Evolutionary conservation across 2,329 filamentous ascomycete genomes (phyloP).

Genomic region (Macroventuria anomochaeta): DNA sequence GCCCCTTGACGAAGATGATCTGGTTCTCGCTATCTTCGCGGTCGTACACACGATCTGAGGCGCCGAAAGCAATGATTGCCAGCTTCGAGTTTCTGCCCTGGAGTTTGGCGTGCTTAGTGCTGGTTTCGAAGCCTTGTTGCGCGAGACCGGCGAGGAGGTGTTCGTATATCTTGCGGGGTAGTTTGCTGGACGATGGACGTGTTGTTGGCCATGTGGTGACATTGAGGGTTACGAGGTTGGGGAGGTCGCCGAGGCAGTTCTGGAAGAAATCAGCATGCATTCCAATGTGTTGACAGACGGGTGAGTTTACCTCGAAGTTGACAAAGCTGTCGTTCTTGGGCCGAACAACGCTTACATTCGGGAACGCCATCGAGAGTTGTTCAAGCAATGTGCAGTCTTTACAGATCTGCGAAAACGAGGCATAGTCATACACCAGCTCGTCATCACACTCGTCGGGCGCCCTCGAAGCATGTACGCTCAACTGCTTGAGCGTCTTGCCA

Average conservation of each 20-base stretch:
- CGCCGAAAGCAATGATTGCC: constrained; percentile 55
- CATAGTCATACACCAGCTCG: constrained; percentile 53
- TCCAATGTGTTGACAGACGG: background rate
- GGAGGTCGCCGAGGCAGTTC: constrained; percentile 48
- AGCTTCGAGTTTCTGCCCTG: constrained; percentile 46
- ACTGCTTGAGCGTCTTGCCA: constrained; percentile 52
- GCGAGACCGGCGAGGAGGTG: constrained; percentile 52
- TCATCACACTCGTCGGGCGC: constrained; percentile 48
- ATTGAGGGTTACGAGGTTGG: constrained; percentile 54
- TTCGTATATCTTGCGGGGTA: constrained; percentile 55
- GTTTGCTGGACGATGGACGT: constrained; percentile 47
- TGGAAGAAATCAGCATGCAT: constrained; percentile 19
- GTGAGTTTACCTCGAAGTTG: constrained; percentile 48
- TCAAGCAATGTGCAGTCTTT: constrained; percentile 53
- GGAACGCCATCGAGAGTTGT: constrained; percentile 57
- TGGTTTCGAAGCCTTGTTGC: constrained; percentile 47
- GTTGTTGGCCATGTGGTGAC: constrained; percentile 58
- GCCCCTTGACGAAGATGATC: constrained; percentile 55
- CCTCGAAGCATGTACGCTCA: constrained; percentile 54
- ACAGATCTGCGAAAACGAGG: constrained; percentile 56
- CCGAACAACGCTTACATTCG: constrained; percentile 52
- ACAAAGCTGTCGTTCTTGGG: constrained; percentile 52
- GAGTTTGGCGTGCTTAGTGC: constrained; percentile 33
- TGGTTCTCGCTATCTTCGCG: constrained; percentile 56
- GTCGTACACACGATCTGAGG: constrained; percentile 56